Percentiles rank a stretch among this genome's conserved stretches.
Evolutionary conservation across 2,329 filamentous ascomycete species (phyloP).

Genomic region (Fusarium sp.): DNA sequence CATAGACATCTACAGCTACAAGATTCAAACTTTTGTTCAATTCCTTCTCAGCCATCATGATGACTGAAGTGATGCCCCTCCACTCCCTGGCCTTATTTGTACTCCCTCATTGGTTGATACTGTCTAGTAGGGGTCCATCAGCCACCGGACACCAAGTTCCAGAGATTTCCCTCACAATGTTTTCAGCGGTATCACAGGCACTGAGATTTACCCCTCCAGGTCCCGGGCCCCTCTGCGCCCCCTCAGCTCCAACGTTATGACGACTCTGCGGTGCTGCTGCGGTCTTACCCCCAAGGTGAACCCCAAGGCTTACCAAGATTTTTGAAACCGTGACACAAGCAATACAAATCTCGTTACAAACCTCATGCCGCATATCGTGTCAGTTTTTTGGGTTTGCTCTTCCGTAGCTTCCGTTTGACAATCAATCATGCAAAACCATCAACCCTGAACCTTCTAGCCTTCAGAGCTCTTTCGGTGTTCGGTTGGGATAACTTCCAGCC

Average conservation of each 20-base stretch:
- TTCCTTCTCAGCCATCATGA: constrained; percentile 33
- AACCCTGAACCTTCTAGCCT: background rate
- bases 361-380: constrained; percentile 27
- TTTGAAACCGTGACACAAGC: constrained; percentile 41
- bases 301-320: constrained; percentile 42
- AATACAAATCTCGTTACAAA: constrained; percentile 43
- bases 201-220: constrained; percentile 35
- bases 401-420: constrained; percentile 22
- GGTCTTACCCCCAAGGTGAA: constrained; percentile 40
- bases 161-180: constrained; percentile 33
- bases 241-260: constrained; percentile 42
- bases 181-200: constrained; percentile 6
- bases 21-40: constrained; percentile 18
- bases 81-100: constrained; percentile 14
- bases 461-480: background rate
- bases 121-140: constrained; percentile 35
- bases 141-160: constrained; percentile 45
- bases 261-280: constrained; percentile 38
- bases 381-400: background rate
- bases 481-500: constrained; percentile 31
- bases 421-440: constrained; percentile 1
- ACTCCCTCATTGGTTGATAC: constrained; percentile 17
- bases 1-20: background rate
- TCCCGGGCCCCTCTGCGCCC: constrained; percentile 27
- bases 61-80: constrained; percentile 42